These are phyloP conservation scores for Wickerhamomyces chaumierensis DNA, from an alignment of 805 yeast species.

Conservation along the genomic window DNA sequence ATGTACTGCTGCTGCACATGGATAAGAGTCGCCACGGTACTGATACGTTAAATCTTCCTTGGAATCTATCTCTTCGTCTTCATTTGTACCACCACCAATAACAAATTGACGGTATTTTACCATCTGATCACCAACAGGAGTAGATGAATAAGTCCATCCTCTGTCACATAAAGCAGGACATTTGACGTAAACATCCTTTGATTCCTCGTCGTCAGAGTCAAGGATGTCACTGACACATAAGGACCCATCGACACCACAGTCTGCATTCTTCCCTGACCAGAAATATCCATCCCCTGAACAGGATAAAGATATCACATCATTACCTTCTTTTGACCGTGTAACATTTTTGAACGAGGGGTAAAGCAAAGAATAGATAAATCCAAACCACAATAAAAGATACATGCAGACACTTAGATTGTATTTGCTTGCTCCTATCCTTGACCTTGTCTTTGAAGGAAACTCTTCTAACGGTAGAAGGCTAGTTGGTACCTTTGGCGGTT, in stretches of 20 bases:
- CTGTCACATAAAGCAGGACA: slow-evolving; percentile 87
- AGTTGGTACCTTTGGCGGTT: slow-evolving; percentile 32
- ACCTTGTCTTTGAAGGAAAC: slow-evolving; percentile 29
- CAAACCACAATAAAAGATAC: slow-evolving; percentile 8
- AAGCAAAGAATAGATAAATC: slow-evolving; percentile 5
- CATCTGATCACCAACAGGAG: slow-evolving; percentile 60
- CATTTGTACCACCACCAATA: slow-evolving; percentile 62
- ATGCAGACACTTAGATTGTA: background rate
- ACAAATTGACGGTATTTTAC: slow-evolving; percentile 62
- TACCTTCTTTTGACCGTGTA: slow-evolving; percentile 3
- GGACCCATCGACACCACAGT: slow-evolving; percentile 66
- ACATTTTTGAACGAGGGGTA: slow-evolving; percentile 5
- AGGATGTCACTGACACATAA: slow-evolving; percentile 1
- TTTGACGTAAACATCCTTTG: slow-evolving; percentile 41
- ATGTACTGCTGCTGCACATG: slow-evolving; percentile 86
- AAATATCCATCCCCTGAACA: slow-evolving; percentile 35
- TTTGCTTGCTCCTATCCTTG: slow-evolving; percentile 1
- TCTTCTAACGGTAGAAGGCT: slow-evolving; percentile 23
- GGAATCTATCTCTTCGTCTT: slow-evolving; percentile 6
- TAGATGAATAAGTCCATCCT: slow-evolving; percentile 63
- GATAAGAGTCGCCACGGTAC: slow-evolving; percentile 80
- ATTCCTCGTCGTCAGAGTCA: slow-evolving; percentile 37
- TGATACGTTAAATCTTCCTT: slow-evolving; percentile 36
- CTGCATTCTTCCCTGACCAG: slow-evolving; percentile 70
- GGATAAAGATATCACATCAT: slow-evolving; percentile 26